Percentiles rank a stretch among this genome's conserved stretches.
Evolutionary conservation across 495 filamentous ascomycete genomes (phyloP).

Genomic region (Aspergillus homomorphus): DNA sequence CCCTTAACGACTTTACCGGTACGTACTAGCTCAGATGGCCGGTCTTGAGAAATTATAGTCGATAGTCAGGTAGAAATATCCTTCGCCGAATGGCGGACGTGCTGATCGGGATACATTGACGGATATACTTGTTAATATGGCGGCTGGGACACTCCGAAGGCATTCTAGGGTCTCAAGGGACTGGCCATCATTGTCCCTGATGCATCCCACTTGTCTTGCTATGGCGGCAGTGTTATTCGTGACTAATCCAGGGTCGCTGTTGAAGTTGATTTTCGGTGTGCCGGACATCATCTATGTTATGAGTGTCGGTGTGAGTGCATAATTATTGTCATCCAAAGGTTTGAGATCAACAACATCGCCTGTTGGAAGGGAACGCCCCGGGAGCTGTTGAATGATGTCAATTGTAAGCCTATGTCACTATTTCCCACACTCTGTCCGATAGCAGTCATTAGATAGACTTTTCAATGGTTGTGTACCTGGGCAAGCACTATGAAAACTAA

Average conservation of each 20-base stretch:
- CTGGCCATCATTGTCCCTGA: constrained; percentile 17
- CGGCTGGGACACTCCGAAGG: constrained; percentile 27
- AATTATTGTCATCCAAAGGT: background rate
- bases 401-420: constrained; percentile 39
- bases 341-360: constrained; percentile 6
- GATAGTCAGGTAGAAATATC: constrained; percentile 32
- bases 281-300: constrained; percentile 38
- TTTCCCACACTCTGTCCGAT: constrained; percentile 33
- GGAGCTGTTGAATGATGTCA: constrained; percentile 35
- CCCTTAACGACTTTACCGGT: constrained; percentile 32
- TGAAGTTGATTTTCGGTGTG: constrained; percentile 39
- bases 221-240: constrained; percentile 33
- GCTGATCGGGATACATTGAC: constrained; percentile 18
- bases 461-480: no score
- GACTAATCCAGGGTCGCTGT: constrained; percentile 34
- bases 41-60: constrained; percentile 41
- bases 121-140: constrained; percentile 28
- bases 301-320: background rate
- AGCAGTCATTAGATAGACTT: constrained; percentile 18
- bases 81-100: constrained; percentile 29
- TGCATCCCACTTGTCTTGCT: constrained; percentile 23
- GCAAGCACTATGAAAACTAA: background rate
- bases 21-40: constrained; percentile 36
- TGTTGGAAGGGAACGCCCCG: constrained; percentile 17
- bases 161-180: constrained; percentile 26